These are phyloP conservation scores for Sporothrix humicola DNA, from an alignment of 2,329 filamentous ascomycete species.

Conservation along the genomic window DNA sequence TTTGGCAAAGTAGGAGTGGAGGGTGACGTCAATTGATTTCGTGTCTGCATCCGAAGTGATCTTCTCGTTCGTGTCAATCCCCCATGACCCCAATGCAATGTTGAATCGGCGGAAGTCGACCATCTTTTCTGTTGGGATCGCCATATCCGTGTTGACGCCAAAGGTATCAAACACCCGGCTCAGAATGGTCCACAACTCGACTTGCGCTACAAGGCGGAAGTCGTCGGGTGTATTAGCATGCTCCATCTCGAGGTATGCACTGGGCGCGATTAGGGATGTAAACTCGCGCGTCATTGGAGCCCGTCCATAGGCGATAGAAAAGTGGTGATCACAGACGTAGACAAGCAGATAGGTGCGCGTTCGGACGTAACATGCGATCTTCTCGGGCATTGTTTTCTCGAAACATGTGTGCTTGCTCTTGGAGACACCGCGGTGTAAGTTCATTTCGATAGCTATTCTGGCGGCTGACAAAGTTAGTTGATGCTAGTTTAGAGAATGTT, in stretches of 20 bases:
- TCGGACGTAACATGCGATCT: background rate
- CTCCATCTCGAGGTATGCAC: constrained; percentile 6
- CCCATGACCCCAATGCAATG: background rate
- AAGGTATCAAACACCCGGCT: constrained; percentile 13
- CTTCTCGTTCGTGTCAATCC: background rate
- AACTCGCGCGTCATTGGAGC: constrained; percentile 14
- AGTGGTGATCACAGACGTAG: constrained; percentile 20
- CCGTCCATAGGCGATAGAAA: constrained; percentile 4
- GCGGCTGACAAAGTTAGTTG: background rate
- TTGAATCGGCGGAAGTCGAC: background rate
- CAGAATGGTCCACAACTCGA: constrained; percentile 4
- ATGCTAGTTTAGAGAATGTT: background rate
- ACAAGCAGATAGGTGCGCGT: constrained; percentile 4
- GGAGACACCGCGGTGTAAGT: background rate
- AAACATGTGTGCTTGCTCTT: constrained; percentile 2
- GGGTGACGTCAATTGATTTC: background rate
- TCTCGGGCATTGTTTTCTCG: background rate
- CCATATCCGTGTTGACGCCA: background rate
- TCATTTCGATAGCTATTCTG: constrained; percentile 4
- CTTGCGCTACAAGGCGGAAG: background rate
- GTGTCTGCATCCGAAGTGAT: background rate
- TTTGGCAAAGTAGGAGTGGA: constrained; percentile 17
- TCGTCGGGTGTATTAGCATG: background rate
- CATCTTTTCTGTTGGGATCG: background rate
- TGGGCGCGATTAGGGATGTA: background rate